Base-by-base conservation (phyloP, 2,329 filamentous ascomycete species). In the Diaporthe eres region DNA sequence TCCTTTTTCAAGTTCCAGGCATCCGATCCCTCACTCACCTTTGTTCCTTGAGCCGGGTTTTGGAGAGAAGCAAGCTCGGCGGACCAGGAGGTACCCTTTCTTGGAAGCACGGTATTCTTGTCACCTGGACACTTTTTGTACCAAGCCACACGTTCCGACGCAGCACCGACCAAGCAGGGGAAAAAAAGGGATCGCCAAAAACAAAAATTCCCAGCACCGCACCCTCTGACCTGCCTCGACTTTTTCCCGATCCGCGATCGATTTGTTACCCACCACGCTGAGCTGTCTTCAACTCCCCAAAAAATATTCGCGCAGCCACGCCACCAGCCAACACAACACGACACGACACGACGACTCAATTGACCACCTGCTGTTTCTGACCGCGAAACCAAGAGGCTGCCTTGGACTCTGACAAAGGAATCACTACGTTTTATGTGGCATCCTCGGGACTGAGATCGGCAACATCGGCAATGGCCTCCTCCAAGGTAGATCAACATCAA, bases 381-480 rank as follows among this genome's bases (percentile, higher is more conserved):
- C 68, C 80, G 74, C 53, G 37, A 15, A 34, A 72, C 51, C 15
- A 47, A 70, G 53, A 63, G 60, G 74, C 51, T 68, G 31, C 34
- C 60, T 65, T 12, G 22, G 47, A 58, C 67, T 71, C 44, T 37
- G 37, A 55, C 47, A 61, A 58, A 72, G 47, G 58, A 42, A 53
- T 25, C 71, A 25, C 65, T 34, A 65, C 61, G 31, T 74, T 76
- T 53, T 80, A 77, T 78, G 75, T 79, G 78, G 75, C 73, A 77
- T 79, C 80, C 81, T 81, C 78, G 75, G 76, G 74, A 75, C 76
- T 78, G 63, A 68, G 76, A 74, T 77, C 77, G 77, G 78, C 78
- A 78, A 82, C 80, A 82, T 83, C 82, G 84, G 86, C 86, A 87
- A 91, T 91, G 90, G 89, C 90, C 84, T 91, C 89, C 82, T 91